These are phyloP conservation scores for Suillus variegatus DNA, from an alignment of 768 basidiomycete species.

Conservation along the genomic window DNA sequence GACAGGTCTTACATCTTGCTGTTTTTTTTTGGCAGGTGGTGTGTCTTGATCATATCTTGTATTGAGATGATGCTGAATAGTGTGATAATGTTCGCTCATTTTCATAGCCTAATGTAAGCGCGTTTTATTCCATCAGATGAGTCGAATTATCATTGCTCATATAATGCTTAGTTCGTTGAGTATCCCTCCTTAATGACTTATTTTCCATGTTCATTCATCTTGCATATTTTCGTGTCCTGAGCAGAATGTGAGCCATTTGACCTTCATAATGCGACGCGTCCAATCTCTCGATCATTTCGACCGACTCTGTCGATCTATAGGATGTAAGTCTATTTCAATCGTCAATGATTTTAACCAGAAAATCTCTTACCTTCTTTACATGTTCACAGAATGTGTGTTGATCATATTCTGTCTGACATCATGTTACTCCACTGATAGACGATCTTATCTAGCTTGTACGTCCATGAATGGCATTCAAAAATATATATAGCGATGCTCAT, in stretches of 20 bases:
- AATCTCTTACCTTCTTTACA: not conserved
- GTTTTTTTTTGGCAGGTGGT: not conserved
- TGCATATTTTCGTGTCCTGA: not conserved
- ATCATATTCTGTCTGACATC: not conserved
- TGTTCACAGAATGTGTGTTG: not conserved
- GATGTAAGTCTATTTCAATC: not conserved
- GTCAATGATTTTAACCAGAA: not conserved
- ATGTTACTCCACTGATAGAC: not conserved
- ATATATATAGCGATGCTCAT: not conserved
- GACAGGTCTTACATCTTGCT: not conserved
- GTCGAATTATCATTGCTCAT: not conserved
- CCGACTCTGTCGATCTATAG: not conserved
- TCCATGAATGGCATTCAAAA: not conserved
- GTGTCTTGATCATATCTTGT: not conserved
- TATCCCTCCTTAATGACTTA: not conserved
- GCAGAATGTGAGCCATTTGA: not conserved
- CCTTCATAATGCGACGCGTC: not conserved
- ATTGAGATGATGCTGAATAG: not conserved
- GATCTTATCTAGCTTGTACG: not conserved
- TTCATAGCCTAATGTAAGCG: not conserved
- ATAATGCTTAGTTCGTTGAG: not conserved
- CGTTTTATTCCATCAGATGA: not conserved
- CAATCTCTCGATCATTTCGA: not conserved
- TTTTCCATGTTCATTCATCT: not conserved
- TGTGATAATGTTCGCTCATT: not conserved